A percentile compares a stretch with the other conserved stretches of the same genome.
phyloP scores from a whole-genome alignment of 495 filamentous ascomycete species.

The Neurospora terricola region DNA sequence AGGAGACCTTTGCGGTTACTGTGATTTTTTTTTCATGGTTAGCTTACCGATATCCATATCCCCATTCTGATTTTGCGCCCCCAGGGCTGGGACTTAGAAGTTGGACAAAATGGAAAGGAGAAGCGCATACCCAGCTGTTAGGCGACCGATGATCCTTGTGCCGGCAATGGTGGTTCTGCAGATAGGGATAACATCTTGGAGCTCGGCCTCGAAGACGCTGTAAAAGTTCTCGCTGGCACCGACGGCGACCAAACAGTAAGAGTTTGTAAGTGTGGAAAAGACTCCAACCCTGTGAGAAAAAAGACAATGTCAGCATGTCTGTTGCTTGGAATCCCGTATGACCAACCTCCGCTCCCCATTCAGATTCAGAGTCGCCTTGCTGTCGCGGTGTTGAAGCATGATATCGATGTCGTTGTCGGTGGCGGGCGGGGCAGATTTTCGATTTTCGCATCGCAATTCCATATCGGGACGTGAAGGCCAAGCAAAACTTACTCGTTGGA shows the following conservation, averaged over 20 bases:
- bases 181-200: constrained; percentile 95
- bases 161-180: constrained; percentile 96
- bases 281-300: constrained; percentile 69
- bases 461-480: constrained; percentile 8
- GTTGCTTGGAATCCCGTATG: not conserved
- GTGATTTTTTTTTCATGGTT: constrained; percentile 6
- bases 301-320: not conserved
- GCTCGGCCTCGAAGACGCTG: constrained; percentile 89
- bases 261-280: constrained; percentile 91
- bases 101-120: not conserved
- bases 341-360: not conserved
- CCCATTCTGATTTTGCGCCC: not conserved
- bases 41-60: not conserved
- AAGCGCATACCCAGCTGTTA: constrained; percentile 77
- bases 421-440: not conserved
- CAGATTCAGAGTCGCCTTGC: not conserved
- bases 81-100: not conserved
- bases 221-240: constrained; percentile 98
- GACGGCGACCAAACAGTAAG: constrained; percentile 84
- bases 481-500: constrained; percentile 76
- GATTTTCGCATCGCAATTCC: not conserved
- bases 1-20: constrained; percentile 95
- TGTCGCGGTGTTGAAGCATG: not conserved
- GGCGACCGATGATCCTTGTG: constrained; percentile 85
- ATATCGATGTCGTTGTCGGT: not conserved